phyloP scores from a whole-genome alignment of 495 filamentous ascomycete species.

The Aspergillus affinis region DNA sequence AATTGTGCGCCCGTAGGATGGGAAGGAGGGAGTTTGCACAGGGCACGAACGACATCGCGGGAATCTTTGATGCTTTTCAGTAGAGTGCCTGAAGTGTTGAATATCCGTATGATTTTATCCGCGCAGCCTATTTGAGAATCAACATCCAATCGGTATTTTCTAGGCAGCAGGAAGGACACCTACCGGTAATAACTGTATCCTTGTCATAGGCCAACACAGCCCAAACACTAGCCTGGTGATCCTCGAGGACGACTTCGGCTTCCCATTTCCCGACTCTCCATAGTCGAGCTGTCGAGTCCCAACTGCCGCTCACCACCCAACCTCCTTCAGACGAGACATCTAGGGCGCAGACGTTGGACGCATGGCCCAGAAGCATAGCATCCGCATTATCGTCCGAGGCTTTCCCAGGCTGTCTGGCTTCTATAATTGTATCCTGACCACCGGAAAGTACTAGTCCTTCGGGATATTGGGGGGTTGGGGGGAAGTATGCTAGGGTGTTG shows the following conservation, averaged over 20 bases:
- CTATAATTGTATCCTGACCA: constrained; percentile 89
- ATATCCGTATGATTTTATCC: constrained; percentile 85
- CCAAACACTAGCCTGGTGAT: constrained; percentile 84
- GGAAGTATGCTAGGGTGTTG: constrained; percentile 77
- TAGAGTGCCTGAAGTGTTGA: constrained; percentile 62
- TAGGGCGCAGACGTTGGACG: constrained; percentile 80
- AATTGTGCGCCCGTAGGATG: constrained; percentile 82
- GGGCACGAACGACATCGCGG: constrained; percentile 77
- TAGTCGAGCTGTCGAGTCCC: constrained; percentile 82
- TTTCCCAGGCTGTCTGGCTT: constrained; percentile 70
- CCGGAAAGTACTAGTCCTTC: constrained; percentile 84
- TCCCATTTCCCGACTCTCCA: constrained; percentile 81
- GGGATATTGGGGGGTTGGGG: constrained; percentile 65
- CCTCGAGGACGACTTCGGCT: constrained; percentile 64
- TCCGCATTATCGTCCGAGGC: constrained; percentile 73
- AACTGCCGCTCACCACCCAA: constrained; percentile 87
- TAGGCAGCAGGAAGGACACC: constrained; percentile 4
- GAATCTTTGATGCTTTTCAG: constrained; percentile 68
- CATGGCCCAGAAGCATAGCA: constrained; percentile 81
- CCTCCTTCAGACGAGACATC: constrained; percentile 69
- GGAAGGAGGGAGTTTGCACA: constrained; percentile 75
- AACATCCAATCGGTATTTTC: background rate
- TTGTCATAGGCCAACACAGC: constrained; percentile 81
- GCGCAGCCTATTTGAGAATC: constrained; percentile 60
- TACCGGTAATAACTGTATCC: constrained; percentile 79